Evolutionary conservation across 2,329 filamentous ascomycete genomes (phyloP), one percentile per base, ranked within the genome.

Genomic region (Ophiosphaerella narmari): DNA sequence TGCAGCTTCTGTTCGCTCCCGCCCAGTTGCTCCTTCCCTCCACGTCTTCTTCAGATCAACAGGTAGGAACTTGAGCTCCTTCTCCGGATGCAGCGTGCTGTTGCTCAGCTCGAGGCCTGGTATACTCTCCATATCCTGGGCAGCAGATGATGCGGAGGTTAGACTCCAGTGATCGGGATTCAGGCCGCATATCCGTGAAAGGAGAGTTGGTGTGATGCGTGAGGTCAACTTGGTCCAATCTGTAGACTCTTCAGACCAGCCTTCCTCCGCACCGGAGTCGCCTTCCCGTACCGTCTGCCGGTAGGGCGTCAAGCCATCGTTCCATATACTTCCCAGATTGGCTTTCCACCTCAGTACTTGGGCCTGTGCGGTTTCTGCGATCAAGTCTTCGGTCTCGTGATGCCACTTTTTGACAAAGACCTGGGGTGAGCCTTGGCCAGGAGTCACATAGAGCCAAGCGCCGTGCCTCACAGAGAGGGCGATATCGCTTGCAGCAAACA

Each of bases 41-140:
- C 85, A 87, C 2, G 85, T 87, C 59, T 77, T 77, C 66, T 82
- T 85, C 36, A 87, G 69, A 52, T 87, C 79, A 46, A 87, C 75
- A 0, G 82, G 81, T 4, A 87, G 66, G 52, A 87, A 81, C 1
- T 70, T 70, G 13, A 87, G 74, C 46, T 74, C 72, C 43, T 73
- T 72, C 46, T 74, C 71, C 2, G 66, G 63, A 43, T 68, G 63
- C 11, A 65, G 43, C 7, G 55, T 59, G 44, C 60, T 67, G 43
- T 66, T 68, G 41, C 65, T 67, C 26, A 46, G 38, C 48, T 70
- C 64, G n/a, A 87, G 66, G 0, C 84, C 84, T 0, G 84, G 83
- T 43, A 87, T 86, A 48, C 80, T 69, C 59, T 87, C 84, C 14
- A 80, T 68, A 63, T 87, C 85, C 29, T 77, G 71, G 9, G 71